These are phyloP conservation scores for Aristolochia fimbriata DNA, from an alignment of 164 flowering plant species.

Conservation along the genomic window DNA sequence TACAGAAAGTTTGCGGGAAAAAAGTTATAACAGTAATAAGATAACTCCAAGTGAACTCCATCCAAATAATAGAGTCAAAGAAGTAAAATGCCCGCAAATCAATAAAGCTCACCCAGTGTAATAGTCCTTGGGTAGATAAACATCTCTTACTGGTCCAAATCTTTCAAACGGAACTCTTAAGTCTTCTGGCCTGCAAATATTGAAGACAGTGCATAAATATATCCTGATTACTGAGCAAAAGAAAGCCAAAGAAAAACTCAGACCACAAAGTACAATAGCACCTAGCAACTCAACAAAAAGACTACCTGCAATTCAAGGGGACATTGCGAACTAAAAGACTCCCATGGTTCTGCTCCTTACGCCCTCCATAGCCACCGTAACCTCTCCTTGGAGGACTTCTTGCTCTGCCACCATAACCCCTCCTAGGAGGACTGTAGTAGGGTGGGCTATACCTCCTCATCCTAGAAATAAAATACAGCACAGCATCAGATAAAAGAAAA, in stretches of 20 bases:
- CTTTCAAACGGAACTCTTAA: conserved; percentile 75
- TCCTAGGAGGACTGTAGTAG: conserved; percentile 59
- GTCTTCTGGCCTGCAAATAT: conserved; percentile 57
- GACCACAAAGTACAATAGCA: neutral
- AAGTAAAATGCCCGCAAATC: neutral
- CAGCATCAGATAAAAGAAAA: too few species aligned
- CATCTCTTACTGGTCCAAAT: conserved; percentile 74
- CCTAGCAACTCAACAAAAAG: neutral
- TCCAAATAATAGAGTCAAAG: neutral
- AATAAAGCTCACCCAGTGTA: conserved; percentile 59
- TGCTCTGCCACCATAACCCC: conserved; percentile 55
- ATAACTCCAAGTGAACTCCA: neutral
- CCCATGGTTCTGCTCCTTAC: conserved; percentile 53
- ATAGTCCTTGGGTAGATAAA: conserved; percentile 72
- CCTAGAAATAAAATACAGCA: neutral
- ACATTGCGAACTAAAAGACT: conserved; percentile 79
- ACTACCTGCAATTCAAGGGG: conserved; percentile 72
- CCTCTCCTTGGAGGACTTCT: conserved; percentile 60
- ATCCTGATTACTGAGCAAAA: neutral
- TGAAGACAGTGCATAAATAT: neutral
- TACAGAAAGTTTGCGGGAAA: too few species aligned
- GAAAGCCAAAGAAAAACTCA: neutral
- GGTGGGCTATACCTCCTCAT: conserved; percentile 49
- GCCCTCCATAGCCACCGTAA: conserved; percentile 58
- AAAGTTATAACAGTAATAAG: neutral